Base-by-base conservation (phyloP, 345 rosid genomes). In the Pelargonium nanum region DNA sequence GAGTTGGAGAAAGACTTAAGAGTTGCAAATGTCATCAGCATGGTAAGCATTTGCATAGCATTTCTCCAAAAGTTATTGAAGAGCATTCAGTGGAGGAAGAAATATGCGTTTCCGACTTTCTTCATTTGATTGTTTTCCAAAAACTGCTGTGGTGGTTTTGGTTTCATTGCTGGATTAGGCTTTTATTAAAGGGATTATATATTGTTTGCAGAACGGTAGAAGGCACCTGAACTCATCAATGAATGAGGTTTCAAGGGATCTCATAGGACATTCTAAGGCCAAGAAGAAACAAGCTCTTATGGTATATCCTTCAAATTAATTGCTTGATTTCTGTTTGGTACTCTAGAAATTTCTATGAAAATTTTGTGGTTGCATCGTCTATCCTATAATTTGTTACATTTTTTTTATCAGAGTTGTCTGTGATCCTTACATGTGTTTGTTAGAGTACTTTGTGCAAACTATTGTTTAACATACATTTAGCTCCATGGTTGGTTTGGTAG, bases 221-320 rank as follows among this genome's bases (percentile, higher is more conserved):
- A 81, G 99, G 70, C 87, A 90, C 76, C 75, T 94, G 68, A 82
- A 79, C 34, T 88, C 97, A 53, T 90, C 99, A 51, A 86, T 83
- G 87, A 90, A 83, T 28, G 97, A 90, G 81, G 95, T 91, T 56
- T 90, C 99, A n/a, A 84, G 97, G 72, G 99, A 94, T 77, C 99
- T 94, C 60, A 77, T 94, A 63, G 99, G 90, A 64, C 84, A 94
- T 86, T 76, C 86, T 22, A 74, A 83, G 78, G 81, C 96, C 56
- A 94, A 86, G 73, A 87, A 82, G 85, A 94, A 94, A 54, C 96
- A 94, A 77, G 82, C 97, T 73, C 89, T 94, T 57, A 72, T 78
- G 95, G 99, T 89, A 84, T 40, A 40, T 40, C 15, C 48, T 40
- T 40, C 48, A 40, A 2, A 40, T 40, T 9, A 17, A 17, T 40